These are phyloP conservation scores for Ilyonectria robusta DNA, from an alignment of 2,329 filamentous ascomycete genomes.

Conservation along the genomic window DNA sequence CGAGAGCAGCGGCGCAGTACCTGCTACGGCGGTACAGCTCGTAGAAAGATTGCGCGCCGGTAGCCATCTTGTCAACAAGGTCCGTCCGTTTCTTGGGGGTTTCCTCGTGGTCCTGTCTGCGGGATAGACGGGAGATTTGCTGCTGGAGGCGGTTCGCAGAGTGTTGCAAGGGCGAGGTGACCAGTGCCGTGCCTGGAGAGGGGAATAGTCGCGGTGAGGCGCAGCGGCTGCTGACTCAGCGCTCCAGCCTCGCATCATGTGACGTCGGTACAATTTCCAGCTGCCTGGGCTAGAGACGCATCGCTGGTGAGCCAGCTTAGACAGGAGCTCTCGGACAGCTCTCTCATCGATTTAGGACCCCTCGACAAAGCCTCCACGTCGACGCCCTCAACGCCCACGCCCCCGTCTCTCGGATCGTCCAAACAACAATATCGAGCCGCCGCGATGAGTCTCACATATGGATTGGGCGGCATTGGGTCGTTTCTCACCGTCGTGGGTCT, in stretches of 20 bases:
- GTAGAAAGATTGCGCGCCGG: constrained; percentile 76
- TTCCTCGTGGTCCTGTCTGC: constrained; percentile 8
- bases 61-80: constrained; percentile 57
- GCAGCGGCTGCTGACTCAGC: constrained; percentile 46
- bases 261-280: constrained; percentile 50
- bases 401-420: constrained; percentile 37
- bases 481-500: constrained; percentile 81
- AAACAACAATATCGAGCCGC: constrained; percentile 45
- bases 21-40: constrained; percentile 99
- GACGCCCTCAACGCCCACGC: constrained; percentile 40
- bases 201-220: constrained; percentile 16
- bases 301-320: constrained; percentile 39
- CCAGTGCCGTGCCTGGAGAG: neutral
- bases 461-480: constrained; percentile 76
- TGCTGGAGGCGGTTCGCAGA: constrained; percentile 10
- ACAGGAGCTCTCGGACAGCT: constrained; percentile 50
- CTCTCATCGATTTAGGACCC: constrained; percentile 27
- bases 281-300: constrained; percentile 45
- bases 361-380: constrained; percentile 30
- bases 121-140: constrained; percentile 13
- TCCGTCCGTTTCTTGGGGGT: constrained; percentile 14
- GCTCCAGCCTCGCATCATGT: constrained; percentile 53
- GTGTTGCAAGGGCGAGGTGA: constrained; percentile 23
- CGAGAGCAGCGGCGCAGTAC: constrained; percentile 67
- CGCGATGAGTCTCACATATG: constrained; percentile 81